Percentiles rank a stretch among this genome's conserved stretches.
phyloP scores from a whole-genome alignment of 441 rosid species.

The Pelargonium cotyledonis region DNA sequence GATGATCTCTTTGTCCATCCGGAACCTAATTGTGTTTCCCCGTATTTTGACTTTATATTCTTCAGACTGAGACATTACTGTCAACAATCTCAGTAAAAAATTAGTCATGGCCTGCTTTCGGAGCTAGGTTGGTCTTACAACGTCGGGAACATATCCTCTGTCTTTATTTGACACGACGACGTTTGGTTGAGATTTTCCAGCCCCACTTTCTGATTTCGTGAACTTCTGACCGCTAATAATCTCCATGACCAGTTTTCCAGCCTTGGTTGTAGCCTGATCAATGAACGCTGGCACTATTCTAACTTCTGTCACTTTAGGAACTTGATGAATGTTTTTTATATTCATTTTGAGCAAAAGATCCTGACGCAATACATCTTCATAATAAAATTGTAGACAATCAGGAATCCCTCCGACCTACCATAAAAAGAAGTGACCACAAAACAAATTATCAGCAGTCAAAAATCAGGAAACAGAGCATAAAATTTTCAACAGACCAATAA shows the following conservation, averaged over 20 bases:
- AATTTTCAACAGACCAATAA: neutral
- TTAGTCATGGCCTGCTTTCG: slow-evolving; percentile 1
- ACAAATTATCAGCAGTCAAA: neutral
- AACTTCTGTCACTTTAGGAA: neutral
- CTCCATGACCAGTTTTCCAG: neutral
- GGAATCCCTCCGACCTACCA: neutral
- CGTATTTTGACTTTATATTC: neutral
- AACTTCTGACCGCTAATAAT: neutral
- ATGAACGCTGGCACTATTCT: neutral
- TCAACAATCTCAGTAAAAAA: slow-evolving; percentile 3
- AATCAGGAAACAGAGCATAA: neutral
- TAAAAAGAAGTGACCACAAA: neutral
- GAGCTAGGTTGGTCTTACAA: neutral
- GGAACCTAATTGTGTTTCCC: neutral
- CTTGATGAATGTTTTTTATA: neutral
- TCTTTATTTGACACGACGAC: neutral
- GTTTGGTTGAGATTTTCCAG: slow-evolving; percentile 1
- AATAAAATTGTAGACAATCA: neutral
- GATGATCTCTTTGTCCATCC: neutral
- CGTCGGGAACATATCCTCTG: slow-evolving; percentile 3
- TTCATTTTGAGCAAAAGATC: slow-evolving; percentile 2
- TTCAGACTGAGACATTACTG: neutral
- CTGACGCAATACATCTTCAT: slow-evolving; percentile 4
- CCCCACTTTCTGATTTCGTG: neutral
- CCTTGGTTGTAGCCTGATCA: neutral